Evolutionary conservation across 768 basidiomycete genomes (phyloP), one percentile per base, ranked within the genome.

Genomic region (Thelephora aurantiotincta): DNA sequence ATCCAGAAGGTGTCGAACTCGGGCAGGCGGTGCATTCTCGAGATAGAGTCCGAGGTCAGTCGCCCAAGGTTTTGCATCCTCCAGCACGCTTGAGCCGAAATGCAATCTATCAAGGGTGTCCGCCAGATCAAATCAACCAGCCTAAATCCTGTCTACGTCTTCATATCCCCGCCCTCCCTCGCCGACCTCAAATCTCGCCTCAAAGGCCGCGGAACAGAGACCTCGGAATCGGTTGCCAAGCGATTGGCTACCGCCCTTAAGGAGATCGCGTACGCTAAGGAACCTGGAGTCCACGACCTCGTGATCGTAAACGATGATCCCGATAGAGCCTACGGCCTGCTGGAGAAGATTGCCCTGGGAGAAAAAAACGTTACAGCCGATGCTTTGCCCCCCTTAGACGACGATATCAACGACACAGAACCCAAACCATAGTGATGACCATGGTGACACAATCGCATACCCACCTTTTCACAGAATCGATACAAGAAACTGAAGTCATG

Each of bases 261-360:
- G 45, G 94, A 98, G 63, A 74, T 97, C 52, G 71, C 79, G 51
- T 97, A 81, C 60, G 94, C 94, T 3, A 78, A 79, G 57, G 70
- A 86, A 57, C 72, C 77, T 1, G 74, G 72, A 33, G 71, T 73
- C 0, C 89, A 90, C 55, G 85, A 97, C 61, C 57, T 85, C 33
- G 75, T 96, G 49, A 79, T 97, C 50, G 78, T 97, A 50, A 98
- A 97, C 63, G 92, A 92, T 55, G 78, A 93, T 58, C 61, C 94
- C 12, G 86, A 93, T 41, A 65, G 76, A 13, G 89, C 93, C 6
- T 94, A 93, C 60, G 63, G 65, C 0, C 61, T 82, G n/a, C 79
- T 98, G 59, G 80, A 77, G 61, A 66, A 68, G 49, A 73, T 92
- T 16, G 87, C 90, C 0, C 68, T 84, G 35, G 92, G 87, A 19